Conservation (phyloP, 2,329 filamentous ascomycete genomes). For the Graphium sp. region DNA sequence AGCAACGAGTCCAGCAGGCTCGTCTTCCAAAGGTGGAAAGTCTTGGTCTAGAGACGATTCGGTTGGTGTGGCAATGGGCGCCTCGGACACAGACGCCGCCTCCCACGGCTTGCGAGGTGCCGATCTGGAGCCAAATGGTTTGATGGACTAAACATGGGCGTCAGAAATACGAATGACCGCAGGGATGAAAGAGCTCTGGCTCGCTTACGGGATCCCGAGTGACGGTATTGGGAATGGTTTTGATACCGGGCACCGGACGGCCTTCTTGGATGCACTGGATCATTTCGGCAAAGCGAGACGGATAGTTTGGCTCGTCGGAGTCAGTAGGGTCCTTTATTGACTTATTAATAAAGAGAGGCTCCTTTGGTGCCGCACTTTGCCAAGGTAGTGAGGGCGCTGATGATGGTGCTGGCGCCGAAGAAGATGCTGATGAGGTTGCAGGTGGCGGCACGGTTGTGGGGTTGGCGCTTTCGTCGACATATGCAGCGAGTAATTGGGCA, state of each 20-base stretch:
- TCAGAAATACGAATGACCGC: neutral
- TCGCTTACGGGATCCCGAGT: constrained; percentile 48
- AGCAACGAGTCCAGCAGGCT: too few relatives aligned
- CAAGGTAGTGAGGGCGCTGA: constrained; percentile 25
- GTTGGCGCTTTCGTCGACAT: constrained; percentile 7
- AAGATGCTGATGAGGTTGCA: too few relatives aligned
- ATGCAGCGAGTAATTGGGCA: constrained; percentile 16
- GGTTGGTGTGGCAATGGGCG: constrained; percentile 1
- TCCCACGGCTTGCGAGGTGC: constrained; percentile 63
- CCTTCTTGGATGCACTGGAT: constrained; percentile 72
- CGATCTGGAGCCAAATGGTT: constrained; percentile 26
- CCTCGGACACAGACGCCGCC: constrained; percentile 21
- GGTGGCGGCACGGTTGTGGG: constrained; percentile 3
- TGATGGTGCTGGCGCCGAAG: too few relatives aligned
- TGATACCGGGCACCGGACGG: constrained; percentile 72
- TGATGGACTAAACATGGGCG: constrained; percentile 20
- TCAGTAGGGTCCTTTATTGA: constrained; percentile 9
- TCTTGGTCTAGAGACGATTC: constrained; percentile 15
- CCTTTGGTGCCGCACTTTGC: constrained; percentile 31
- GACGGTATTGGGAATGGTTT: constrained; percentile 69
- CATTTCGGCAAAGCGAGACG: constrained; percentile 69
- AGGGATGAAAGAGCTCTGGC: neutral
- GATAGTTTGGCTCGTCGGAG: constrained; percentile 50
- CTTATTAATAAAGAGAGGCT: constrained; percentile 26
- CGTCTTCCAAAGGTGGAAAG: constrained; percentile 14